phyloP scores from a whole-genome alignment of 1,284 basidiomycete genomes.

The Chondrostereum purpureum region DNA sequence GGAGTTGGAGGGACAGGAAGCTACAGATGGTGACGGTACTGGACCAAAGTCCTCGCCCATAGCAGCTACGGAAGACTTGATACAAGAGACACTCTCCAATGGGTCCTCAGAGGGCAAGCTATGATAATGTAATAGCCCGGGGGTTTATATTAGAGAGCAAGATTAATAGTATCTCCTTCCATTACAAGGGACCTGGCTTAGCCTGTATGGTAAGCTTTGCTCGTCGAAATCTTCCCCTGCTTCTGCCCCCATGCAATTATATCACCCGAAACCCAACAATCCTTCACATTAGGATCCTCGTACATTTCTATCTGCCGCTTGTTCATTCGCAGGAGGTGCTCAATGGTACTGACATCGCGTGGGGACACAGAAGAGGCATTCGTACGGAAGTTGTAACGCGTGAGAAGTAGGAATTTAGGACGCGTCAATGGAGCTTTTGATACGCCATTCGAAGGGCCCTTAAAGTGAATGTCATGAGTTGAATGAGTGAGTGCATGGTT shows the following conservation, averaged over 20 bases:
- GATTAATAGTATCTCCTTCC: too few relatives aligned
- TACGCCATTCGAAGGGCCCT: slow-evolving; percentile 71
- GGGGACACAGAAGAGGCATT: slow-evolving; percentile 55
- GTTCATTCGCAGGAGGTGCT: slow-evolving; percentile 66
- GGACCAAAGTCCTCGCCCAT: too few relatives aligned
- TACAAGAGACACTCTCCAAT: neutral
- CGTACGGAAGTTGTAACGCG: slow-evolving; percentile 61
- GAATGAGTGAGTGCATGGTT: too few relatives aligned
- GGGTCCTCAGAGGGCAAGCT: neutral
- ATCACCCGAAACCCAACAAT: slow-evolving; percentile 63
- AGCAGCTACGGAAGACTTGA: too few relatives aligned
- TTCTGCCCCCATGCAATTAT: slow-evolving; percentile 56
- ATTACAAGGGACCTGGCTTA: neutral
- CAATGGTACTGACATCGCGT: slow-evolving; percentile 60
- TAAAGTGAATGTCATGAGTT: slow-evolving; percentile 3
- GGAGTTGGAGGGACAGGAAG: neutral
- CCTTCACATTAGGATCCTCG: slow-evolving; percentile 57
- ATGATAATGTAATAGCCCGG: too few relatives aligned
- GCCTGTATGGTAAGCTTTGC: neutral
- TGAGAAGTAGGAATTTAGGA: slow-evolving; percentile 57
- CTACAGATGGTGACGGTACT: too few relatives aligned
- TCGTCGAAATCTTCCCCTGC: slow-evolving; percentile 12
- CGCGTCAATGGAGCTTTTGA: slow-evolving; percentile 54
- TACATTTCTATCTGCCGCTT: slow-evolving; percentile 60
- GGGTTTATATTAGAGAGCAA: too few relatives aligned